A percentile compares a stretch with the other conserved stretches of the same genome.
Evolutionary conservation across 768 basidiomycete genomes (phyloP).

Genomic region (Lanmaoa pseudosensibilis): DNA sequence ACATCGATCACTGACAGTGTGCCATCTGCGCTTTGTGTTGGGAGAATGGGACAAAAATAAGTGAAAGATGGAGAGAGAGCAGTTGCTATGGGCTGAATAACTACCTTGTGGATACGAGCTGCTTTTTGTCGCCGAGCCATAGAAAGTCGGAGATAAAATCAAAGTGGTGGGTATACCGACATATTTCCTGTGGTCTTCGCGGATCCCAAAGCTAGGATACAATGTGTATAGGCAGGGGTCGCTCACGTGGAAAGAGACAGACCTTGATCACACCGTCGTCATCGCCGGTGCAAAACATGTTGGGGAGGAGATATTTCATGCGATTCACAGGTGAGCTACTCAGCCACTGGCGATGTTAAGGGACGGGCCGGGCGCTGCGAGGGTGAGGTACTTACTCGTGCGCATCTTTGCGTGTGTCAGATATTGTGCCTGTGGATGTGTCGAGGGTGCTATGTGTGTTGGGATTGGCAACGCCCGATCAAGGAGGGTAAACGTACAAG

Average conservation of each 20-base stretch:
- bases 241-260: constrained; percentile 12
- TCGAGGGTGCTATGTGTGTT: constrained; percentile 58
- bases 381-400: constrained; percentile 61
- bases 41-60: background rate
- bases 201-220: constrained; percentile 83
- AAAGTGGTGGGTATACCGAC: constrained; percentile 82
- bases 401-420: constrained; percentile 48
- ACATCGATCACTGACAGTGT: constrained; percentile 92
- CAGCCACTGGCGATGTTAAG: constrained; percentile 37
- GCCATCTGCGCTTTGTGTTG: constrained; percentile 74
- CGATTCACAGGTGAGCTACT: constrained; percentile 83
- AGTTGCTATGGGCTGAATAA: background rate
- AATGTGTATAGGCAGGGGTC: background rate
- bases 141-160: constrained; percentile 94
- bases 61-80: background rate
- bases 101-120: constrained; percentile 86
- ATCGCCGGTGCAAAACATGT: constrained; percentile 82
- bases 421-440: constrained; percentile 52
- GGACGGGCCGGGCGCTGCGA: constrained; percentile 5
- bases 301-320: constrained; percentile 66
- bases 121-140: constrained; percentile 81
- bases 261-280: constrained; percentile 95
- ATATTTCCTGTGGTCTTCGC: constrained; percentile 59
- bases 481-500: constrained; percentile 52
- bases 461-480: constrained; percentile 1